Base-by-base conservation (phyloP, 345 rosid species). In the Citropsis articulata region DNA sequence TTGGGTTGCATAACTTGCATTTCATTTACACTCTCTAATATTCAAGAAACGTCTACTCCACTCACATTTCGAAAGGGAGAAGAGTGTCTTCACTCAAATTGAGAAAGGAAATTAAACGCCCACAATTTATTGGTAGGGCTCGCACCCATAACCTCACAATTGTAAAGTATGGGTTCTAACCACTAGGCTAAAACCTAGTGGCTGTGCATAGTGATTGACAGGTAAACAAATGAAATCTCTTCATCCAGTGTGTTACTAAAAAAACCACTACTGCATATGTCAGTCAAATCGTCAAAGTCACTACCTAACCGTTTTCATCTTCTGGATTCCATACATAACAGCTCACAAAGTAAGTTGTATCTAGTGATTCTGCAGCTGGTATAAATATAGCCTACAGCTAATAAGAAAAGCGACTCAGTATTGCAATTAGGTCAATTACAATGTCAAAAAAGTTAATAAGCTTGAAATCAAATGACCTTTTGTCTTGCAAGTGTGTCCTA, bases 401-500 rank as follows among this genome's bases (percentile, higher is more conserved):
- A 83, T 69, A 64, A 40, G n/a, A n/a, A 50, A 77, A 48, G 27
- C 83, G 72, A 27, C 35, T 45, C n/a, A 78, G 83, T 67, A 38
- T 42, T 80, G 38, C 55, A 84, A 76, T 45, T 57, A 62, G 69
- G 72, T 69, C n/a, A 36, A 30, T 40, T 40, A 38, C 30, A 13
- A 12, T 9, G 3, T 22, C 45, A 36, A 18, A 19, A 18, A 7
- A 66, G 56, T 45, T 31, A 33, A 55, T 59, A 33, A n/a, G 24
- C 31, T 40, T 53, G 40, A 66, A 56, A 66, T 13, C 30, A 59
- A 18, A 38, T 64, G 28, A 94, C 98, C 97, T 96, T 96, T 85
- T 96, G 98, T 83, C 95, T 83, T 35, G 98, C 92, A 60, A 96
- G 93, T 4, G 99, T 94, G 80, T 90, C 97, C 99, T 97, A 96